These are phyloP conservation scores for Neobulgaria alba DNA, from an alignment of 2,329 filamentous ascomycete genomes.

Conservation along the genomic window DNA sequence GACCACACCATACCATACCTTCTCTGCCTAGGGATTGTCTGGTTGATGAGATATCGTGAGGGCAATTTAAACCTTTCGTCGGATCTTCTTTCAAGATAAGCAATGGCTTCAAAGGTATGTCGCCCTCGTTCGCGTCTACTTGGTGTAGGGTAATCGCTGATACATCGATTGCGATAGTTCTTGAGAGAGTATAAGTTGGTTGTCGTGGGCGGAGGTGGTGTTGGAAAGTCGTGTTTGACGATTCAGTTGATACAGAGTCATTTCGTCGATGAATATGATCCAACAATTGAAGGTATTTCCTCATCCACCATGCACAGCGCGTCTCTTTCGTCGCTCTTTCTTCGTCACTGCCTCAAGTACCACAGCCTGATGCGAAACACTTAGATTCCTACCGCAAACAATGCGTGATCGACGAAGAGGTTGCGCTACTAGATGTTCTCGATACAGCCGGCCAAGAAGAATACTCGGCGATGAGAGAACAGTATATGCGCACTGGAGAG, in stretches of 20 bases:
- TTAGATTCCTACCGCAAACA: conserved; percentile 99
- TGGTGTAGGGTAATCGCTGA: no score
- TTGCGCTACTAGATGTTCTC: conserved; percentile 92
- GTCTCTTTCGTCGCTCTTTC: not conserved
- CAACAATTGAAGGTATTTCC: conserved; percentile 48
- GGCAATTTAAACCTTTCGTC: no score
- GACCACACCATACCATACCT: no score
- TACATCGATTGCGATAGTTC: conserved; percentile 44
- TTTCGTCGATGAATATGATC: conserved; percentile 9
- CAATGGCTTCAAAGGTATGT: conserved; percentile 5
- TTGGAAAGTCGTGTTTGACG: conserved; percentile 98
- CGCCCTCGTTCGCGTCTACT: not conserved
- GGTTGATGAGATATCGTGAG: no score
- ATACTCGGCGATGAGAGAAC: conserved; percentile 98
- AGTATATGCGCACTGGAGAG: conserved; percentile 99
- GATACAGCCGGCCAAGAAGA: conserved; percentile 98
- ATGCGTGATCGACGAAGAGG: conserved; percentile 97
- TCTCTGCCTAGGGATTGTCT: no score
- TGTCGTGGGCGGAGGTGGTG: conserved; percentile 94
- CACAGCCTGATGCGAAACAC: conserved; percentile 1
- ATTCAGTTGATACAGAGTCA: conserved; percentile 54
- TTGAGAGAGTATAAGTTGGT: conserved; percentile 92
- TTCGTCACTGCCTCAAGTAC: no score
- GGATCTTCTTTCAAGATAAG: not conserved
- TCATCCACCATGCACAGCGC: not conserved